Evolutionary conservation across 2,329 filamentous ascomycete species (phyloP), one percentile per base, ranked within the genome.

Genomic region (Exophiala calicioides): DNA sequence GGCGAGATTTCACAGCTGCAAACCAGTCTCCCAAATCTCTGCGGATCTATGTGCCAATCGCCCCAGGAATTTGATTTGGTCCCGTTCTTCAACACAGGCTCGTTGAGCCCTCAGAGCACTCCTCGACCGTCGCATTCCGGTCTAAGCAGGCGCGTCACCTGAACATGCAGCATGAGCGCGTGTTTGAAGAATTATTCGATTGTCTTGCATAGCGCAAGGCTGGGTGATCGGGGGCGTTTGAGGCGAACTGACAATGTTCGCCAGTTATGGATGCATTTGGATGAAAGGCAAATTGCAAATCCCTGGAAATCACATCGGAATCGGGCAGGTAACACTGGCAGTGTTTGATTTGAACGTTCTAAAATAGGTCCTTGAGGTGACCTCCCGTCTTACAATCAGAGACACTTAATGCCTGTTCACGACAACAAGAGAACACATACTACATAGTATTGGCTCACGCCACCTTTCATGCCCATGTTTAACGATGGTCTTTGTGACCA

Each of bases 21-120:
- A 32, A 46, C 30, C n/a, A 39, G 42, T 8, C 29, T 45, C 20
- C 47, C 55, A 15, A 51, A 29, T 16, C 48, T 54, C 1, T 56
- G 53, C 30, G 45, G 50, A 2, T 50, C 38, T 3, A 9, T 56
- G 8, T 46, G 49, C 30, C 50, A 56, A 23, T 56, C 50, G 12
- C 53, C 50, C 9, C 52, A 50, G 19, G 53, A 58, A 16, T 58
- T 56, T 26, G 55, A 58, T 37, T 29, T 57, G 32, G 52, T 57
- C 3, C 52, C 52, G 1, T 57, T 53, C 38, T 57, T 50, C 46
- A 45, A 47, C 19, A 9, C 44, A 3, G 49, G 45, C 13, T 27
- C 35, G 12, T 19, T 41, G 16, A 51, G 44, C 34, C 47, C 52
- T 12, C 39, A 45, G 31, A 45, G 33, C 21, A 54, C 40, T 13